phyloP scores from a whole-genome alignment of 768 basidiomycete species.

The Xerocomus spinulosus region DNA sequence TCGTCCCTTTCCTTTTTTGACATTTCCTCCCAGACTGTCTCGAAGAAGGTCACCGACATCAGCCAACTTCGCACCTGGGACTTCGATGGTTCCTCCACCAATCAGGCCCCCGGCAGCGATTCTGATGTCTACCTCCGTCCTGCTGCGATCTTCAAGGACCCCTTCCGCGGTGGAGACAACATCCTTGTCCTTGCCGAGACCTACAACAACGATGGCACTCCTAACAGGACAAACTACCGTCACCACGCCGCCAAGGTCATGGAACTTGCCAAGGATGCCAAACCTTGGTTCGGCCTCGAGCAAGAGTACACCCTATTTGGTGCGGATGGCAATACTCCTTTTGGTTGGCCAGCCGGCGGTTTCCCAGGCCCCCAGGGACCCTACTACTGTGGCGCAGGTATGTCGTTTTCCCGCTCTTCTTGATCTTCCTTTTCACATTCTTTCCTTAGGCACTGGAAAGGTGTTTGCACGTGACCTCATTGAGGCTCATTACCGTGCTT shows the following conservation, averaged over 20 bases:
- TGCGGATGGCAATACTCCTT: constrained; percentile 75
- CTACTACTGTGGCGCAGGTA: constrained; percentile 99
- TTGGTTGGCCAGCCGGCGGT: constrained; percentile 97
- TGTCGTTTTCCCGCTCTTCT: not conserved
- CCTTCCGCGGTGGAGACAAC: constrained; percentile 98
- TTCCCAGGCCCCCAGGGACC: constrained; percentile 99
- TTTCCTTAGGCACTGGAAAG: constrained; percentile 77
- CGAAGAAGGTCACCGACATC: constrained; percentile 82
- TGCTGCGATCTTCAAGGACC: constrained; percentile 95
- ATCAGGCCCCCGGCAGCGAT: constrained; percentile 92
- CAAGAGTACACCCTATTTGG: constrained; percentile 99
- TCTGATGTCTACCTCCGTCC: constrained; percentile 99
- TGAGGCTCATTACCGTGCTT: constrained; percentile 98
- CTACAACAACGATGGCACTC: constrained; percentile 98
- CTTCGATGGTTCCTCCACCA: constrained; percentile 97
- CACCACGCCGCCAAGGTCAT: constrained; percentile 93
- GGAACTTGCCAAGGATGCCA: constrained; percentile 76
- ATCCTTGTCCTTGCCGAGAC: constrained; percentile 95
- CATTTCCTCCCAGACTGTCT: constrained; percentile 60
- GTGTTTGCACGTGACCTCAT: constrained; percentile 98
- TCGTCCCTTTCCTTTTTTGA: not conserved
- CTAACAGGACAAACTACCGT: constrained; percentile 94
- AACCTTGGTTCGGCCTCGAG: constrained; percentile 98
- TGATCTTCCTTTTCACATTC: constrained; percentile 3
- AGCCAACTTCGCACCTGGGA: constrained; percentile 96